Evolutionary conservation across 768 basidiomycete species (phyloP), one percentile per base, ranked within the genome.

Genomic region (Pholiota molesta): DNA sequence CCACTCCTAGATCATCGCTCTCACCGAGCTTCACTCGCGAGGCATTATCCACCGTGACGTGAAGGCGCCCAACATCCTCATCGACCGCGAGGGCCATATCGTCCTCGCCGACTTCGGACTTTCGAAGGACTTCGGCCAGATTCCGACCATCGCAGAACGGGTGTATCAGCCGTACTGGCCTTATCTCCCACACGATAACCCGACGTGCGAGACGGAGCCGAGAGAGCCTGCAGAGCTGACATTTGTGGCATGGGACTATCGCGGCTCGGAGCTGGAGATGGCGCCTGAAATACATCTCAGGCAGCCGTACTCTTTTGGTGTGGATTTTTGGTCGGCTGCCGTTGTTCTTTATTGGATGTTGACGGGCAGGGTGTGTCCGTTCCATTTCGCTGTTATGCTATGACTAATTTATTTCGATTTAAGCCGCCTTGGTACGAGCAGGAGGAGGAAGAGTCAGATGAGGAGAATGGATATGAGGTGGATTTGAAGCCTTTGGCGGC

Each of bases 291-390:
- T 74, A 5, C 65, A 71, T 52, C 57, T 60, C 3, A 55, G 67
- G 28, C 61, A 67, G 33, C 66, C 63, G 6, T 74, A 75, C 53
- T 72, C 72, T 1, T 75, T 74, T 65, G 71, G 71, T 13, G 69
- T 73, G 2, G 93, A 95, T 62, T 83, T 92, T 52, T 95, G 93
- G 93, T 90, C 92, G 0, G 72, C 91, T 5, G 90, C 90, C 0
- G 84, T 92, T 55, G 81, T 92, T 29, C 81, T 94, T 3, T 89
- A 89, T 71, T 84, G 86, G 42, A 80, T 95, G 55, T 77, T 94
- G 44, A 86, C 86, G 0, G 91, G 91, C 10, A 75, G 81, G 51
- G 76, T 75, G 49, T 58, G 64, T 67, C 44, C 52, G 4, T 52
- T 51, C 44, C 6, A 4, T 28, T 51, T 53, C 21, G 4, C 9